Base-by-base conservation (phyloP, 441 rosid genomes). In the Aquilaria agallochum region DNA sequence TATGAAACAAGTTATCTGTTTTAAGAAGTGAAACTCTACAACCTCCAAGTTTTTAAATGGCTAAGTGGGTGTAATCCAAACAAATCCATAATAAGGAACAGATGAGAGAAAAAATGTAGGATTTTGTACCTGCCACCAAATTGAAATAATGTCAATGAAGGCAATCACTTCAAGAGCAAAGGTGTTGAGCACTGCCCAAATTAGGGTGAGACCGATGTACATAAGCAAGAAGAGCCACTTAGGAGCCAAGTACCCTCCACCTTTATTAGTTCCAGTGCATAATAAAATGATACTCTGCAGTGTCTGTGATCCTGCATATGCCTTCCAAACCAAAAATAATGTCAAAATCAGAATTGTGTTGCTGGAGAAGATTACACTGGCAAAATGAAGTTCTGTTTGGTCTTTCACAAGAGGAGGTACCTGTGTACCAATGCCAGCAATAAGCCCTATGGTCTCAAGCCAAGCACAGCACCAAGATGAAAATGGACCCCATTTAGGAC, bases 391-490 rank as follows among this genome's bases (percentile, higher is more conserved):
- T 40, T 34, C 49, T 10, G 4, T 44, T 58, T 59, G 14, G 3
- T 42, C 52, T 30, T 31, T 15, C 11, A 40, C 40, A 31, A 53
- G 27, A 9, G 10, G 5, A 48, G 42, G 45, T 74, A 79, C 92
- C 87, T 81, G 92, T 47, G 87, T 72, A 3, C 89, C 85, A 0
- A 79, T 83, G 11, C 89, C 89, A 4, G 85, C 76, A 63, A 86
- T 72, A 48, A 83, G 75, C 2, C 92, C 87, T 2, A 86, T 81
- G 45, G 84, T 72, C 69, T 83, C 87, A 4, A 86, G 85, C 92
- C 92, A 86, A 30, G 87, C 89, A 57, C 89, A 83, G 13, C 83
- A 81, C 92, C 92, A 86, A 4, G 89, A 86, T 51, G 92, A 83
- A 50, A 86, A 74, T 5, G 92, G 89, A 5, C 87, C 92, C 87